Base-by-base conservation (phyloP, 78 protist species). In the Planoprotostelium fungivorum region DNA sequence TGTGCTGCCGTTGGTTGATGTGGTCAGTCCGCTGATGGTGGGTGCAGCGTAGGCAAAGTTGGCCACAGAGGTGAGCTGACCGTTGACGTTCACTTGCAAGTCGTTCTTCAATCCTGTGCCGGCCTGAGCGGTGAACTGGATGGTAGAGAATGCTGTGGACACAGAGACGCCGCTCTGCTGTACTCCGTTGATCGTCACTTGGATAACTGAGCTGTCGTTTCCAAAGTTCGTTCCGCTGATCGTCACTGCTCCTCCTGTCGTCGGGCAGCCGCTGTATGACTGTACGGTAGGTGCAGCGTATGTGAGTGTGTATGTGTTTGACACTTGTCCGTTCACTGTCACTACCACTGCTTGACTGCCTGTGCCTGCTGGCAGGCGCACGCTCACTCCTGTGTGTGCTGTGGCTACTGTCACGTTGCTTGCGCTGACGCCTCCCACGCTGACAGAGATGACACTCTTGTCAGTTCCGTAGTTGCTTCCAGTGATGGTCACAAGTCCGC, bases 401-500 rank as follows among this genome's bases (percentile, higher is more conserved):
- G 73, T 51, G 73, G 16, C 73, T 85, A 89, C 25, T 85, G n/a
- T 31, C 38, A 89, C 38, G 34, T 84, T 36, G 38, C 84, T 89
- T 25, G 85, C 51, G 36, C 86, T 38, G 29, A 89, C 29, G 1
- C 39, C 37, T 9, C 73, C 36, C 0, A 28, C 16, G 1, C 0
- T 1, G 0, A 88, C 29, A 37, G 29, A 10, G 0, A 31, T 38
- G 36, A 36, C 83, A 23, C 84, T 23, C 85, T 37, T 1, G 1
- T 34, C 39, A 89, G 87, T n/a, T 28, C 91, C 91, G 34, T 63
- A 89, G 10, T 89, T 89, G 36, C 84, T 89, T 34, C 91, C 91
- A 5, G 28, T 73, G 31, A 89, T 36, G 29, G n/a, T n/a, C n/a
- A n/a, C n/a, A n/a, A n/a, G n/a, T n/a, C n/a, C n/a, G n/a, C n/a